These are phyloP conservation scores for Lepraria neglecta DNA, from an alignment of 495 filamentous ascomycete genomes.

Conservation along the genomic window DNA sequence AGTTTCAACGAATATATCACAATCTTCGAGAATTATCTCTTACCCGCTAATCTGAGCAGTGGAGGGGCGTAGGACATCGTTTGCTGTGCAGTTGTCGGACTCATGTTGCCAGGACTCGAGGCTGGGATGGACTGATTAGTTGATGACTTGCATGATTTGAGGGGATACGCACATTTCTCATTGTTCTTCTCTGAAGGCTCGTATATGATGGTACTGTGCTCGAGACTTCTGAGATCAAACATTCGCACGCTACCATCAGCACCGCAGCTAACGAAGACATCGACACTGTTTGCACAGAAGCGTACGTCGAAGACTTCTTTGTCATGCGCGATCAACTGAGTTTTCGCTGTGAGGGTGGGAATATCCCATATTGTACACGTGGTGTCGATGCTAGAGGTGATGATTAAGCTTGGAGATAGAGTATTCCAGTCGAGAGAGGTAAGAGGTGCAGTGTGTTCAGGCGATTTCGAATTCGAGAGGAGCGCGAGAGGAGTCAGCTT, in stretches of 20 bases:
- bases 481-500: slow-evolving; percentile 92
- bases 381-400: slow-evolving; percentile 97
- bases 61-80: slow-evolving; percentile 77
- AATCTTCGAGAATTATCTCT: slow-evolving; percentile 11
- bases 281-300: slow-evolving; percentile 92
- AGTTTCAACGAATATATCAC: slow-evolving; percentile 13
- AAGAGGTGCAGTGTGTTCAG: slow-evolving; percentile 92
- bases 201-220: slow-evolving; percentile 99
- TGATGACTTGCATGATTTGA: background rate
- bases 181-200: slow-evolving; percentile 88
- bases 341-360: slow-evolving; percentile 94
- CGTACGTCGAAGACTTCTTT: slow-evolving; percentile 98
- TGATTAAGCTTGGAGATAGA: slow-evolving; percentile 90
- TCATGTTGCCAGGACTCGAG: slow-evolving; percentile 49
- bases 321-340: slow-evolving; percentile 96
- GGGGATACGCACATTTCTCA: slow-evolving; percentile 50
- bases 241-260: slow-evolving; percentile 97
- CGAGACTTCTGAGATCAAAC: slow-evolving; percentile 94
- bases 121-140: slow-evolving; percentile 20
- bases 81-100: slow-evolving; percentile 63
- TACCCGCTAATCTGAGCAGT: slow-evolving; percentile 72
- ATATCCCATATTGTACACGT: slow-evolving; percentile 99
- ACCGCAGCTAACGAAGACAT: slow-evolving; percentile 96
- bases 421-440: slow-evolving; percentile 98
- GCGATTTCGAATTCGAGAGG: slow-evolving; percentile 94